Percentiles rank a stretch among this genome's conserved stretches.
Evolutionary conservation across 371 early-diverging fungal species (phyloP).

Genomic region (Saksenaea oblongispora): DNA sequence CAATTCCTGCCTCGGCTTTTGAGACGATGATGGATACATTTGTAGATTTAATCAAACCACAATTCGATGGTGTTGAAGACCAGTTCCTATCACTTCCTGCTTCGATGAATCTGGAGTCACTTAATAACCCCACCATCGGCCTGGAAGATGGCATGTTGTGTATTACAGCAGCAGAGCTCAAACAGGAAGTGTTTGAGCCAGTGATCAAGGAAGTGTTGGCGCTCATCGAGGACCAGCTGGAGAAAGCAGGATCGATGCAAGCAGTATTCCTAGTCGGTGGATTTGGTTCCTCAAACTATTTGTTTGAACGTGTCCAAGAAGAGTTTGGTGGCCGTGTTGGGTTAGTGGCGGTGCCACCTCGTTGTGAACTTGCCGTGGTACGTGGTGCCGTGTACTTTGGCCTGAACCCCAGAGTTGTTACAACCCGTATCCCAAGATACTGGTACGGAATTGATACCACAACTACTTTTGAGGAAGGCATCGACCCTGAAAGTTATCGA

Average conservation of each 20-base stretch:
- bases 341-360: constrained; percentile 49
- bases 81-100: constrained; percentile 53
- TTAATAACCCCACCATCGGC: constrained; percentile 52
- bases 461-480: constrained; percentile 49
- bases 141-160: constrained; percentile 56
- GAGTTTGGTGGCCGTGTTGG: constrained; percentile 40
- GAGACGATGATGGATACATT: constrained; percentile 59
- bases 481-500: constrained; percentile 50
- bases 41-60: constrained; percentile 55
- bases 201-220: constrained; percentile 44
- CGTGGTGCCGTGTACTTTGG: constrained; percentile 56
- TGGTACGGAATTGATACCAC: constrained; percentile 62
- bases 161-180: constrained; percentile 49
- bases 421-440: constrained; percentile 55
- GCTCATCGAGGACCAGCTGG: constrained; percentile 45
- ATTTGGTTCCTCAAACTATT: constrained; percentile 60
- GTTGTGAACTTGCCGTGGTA: constrained; percentile 52
- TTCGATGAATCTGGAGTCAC: constrained; percentile 44
- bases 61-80: constrained; percentile 56
- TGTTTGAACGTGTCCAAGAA: constrained; percentile 48
- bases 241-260: constrained; percentile 36
- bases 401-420: constrained; percentile 49
- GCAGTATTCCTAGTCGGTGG: constrained; percentile 64
- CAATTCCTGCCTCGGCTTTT: constrained; percentile 55
- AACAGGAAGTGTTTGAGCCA: constrained; percentile 49